Base-by-base conservation (phyloP, 805 yeast genomes). In the Candida dajiaensis region DNA sequence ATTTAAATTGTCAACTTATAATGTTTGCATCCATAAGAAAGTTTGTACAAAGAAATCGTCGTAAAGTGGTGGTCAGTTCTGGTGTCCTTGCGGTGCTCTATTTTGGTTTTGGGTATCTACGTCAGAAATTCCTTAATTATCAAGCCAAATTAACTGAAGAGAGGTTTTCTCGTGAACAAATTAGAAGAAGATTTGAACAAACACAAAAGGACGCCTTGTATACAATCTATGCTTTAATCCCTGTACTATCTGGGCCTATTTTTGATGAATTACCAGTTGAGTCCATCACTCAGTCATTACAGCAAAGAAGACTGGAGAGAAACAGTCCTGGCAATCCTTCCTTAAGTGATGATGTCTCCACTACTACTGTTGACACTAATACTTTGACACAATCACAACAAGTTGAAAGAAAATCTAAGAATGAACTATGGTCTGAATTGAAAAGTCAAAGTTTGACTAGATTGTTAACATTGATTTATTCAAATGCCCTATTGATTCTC, bases 121-220 rank as follows among this genome's bases (percentile, higher is more conserved):
- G 69, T 45, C 55, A 62, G 45, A 75, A 77, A 58, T 61, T 80
- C 38, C 52, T 62, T 13, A 78, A 76, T 54, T 66, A 76, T 39
- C 84, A 80, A 54, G 68, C 73, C 44, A 68, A 72, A 41, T 55
- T 81, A 36, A 68, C 74, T 40, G 78, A 78, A 52, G 85, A 81
- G 63, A 74, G 78, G 39, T 74, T 78, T 44, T 77, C 85, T 20
- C 71, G 75, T 43, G 87, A 81, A 52, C 84, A 80, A 55, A 84
- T 90, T 49, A 83, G 83, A 55, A 74, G 94, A 55, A 70, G 97
- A 48, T 92, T 89, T 58, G 81, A 85, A 43, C 97, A 89, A 69
- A 92, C 97, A 11, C 97, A 90, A 59, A 82, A 83, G 55, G 98
- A 92, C 65, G 87, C 96, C 41, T 74, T 85, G 44, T 81, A 80